These are phyloP conservation scores for Exsudoporus frostii DNA, from an alignment of 768 basidiomycete species.

Conservation along the genomic window DNA sequence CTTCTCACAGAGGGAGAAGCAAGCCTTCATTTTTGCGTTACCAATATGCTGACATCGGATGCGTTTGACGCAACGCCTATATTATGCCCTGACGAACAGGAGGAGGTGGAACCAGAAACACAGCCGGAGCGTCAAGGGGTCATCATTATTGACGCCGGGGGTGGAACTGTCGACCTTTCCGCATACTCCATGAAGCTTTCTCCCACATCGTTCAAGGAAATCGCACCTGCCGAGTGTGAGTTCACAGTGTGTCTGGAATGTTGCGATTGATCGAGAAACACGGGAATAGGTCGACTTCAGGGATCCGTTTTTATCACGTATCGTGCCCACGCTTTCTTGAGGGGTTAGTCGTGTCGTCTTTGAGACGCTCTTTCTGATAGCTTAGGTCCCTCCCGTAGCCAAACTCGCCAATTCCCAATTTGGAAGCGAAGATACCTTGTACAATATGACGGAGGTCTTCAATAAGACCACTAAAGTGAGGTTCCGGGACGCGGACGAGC, in stretches of 20 bases:
- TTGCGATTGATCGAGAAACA: background rate
- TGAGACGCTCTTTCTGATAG: background rate
- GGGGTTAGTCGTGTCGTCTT: slow-evolving; percentile 20
- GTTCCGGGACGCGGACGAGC: slow-evolving; percentile 34
- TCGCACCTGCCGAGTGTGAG: slow-evolving; percentile 34
- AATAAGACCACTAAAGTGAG: slow-evolving; percentile 36
- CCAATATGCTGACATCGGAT: slow-evolving; percentile 40
- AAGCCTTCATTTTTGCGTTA: slow-evolving; percentile 48
- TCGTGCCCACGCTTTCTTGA: slow-evolving; percentile 31
- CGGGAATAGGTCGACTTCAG: slow-evolving; percentile 34
- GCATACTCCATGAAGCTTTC: slow-evolving; percentile 39
- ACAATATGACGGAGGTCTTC: slow-evolving; percentile 32
- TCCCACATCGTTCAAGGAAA: slow-evolving; percentile 36
- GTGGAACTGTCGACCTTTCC: slow-evolving; percentile 40
- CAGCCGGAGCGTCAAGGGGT: slow-evolving; percentile 29
- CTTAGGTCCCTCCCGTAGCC: slow-evolving; percentile 14
- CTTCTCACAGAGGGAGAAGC: slow-evolving; percentile 65
- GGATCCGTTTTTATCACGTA: slow-evolving; percentile 37
- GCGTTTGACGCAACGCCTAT: slow-evolving; percentile 7
- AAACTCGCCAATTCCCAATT: slow-evolving; percentile 29
- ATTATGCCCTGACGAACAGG: slow-evolving; percentile 17
- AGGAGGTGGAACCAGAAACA: slow-evolving; percentile 9
- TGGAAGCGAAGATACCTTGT: slow-evolving; percentile 28
- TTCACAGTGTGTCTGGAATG: background rate
- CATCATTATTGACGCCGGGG: slow-evolving; percentile 50